Base-by-base conservation (phyloP, 2,329 filamentous ascomycete genomes). In the Ceratocystis lukuohia region DNA sequence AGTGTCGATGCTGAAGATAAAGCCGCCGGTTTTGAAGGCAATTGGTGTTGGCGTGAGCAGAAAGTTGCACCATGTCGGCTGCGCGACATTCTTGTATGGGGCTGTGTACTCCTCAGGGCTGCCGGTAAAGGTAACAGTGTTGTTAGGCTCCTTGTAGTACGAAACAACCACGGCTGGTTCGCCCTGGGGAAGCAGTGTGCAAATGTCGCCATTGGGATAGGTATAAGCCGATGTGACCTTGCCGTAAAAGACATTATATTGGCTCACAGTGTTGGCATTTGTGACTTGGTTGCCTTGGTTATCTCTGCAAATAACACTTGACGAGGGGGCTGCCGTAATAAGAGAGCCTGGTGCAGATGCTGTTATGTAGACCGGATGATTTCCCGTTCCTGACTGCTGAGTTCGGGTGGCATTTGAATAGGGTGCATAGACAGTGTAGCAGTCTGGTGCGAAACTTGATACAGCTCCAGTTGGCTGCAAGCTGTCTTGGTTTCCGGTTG, bases 41-140 rank as follows among this genome's bases (percentile, higher is more conserved):
- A 45, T 46, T 3, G 66, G 61, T 12, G 45, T 65, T 12, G 61
- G 65, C 44, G 64, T 67, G 33, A 61, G 44, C 46, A 67, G n/a
- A 25, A 67, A 68, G 41, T 72, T 69, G 66, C 80, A 81, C 66
- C 75, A 75, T 33, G 70, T 71, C 3, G 76, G 78, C 1, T 74
- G 76, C 20, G 70, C 71, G 37, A 81, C 74, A 10, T 76, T 71
- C 2, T 77, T 74, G 68, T 75, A 81, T 0, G 77, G 78, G 0
- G 78, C 76, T 7, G 76, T 80, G 69, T 82, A 82, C 65, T 80
- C 75, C 28, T 70, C 72, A 3, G 74, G 75, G 65, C 80, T 75
- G 17, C 77, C 79, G 7, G 71, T 75, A 71, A 80, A 79, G 20
- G 80, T 83, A 62, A 78, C 74, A 1, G 81, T 83, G 33, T 46